Evolutionary conservation across 1,284 basidiomycete species (phyloP), one percentile per base, ranked within the genome.

Genomic region (Phenoliferia sp.): DNA sequence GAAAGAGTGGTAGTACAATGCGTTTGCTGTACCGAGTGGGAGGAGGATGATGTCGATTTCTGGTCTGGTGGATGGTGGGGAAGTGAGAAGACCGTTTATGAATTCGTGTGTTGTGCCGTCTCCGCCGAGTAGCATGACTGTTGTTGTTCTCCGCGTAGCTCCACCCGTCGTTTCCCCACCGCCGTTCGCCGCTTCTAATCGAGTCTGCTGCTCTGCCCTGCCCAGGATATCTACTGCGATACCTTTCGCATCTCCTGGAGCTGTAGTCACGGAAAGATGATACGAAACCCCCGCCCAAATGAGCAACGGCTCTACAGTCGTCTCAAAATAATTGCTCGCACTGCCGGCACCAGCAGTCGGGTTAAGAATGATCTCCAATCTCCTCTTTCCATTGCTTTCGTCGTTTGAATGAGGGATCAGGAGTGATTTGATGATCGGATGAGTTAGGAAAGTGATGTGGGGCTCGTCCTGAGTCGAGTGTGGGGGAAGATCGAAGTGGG

Each of bases 1-100:
- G 84, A 81, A 83, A 28, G 81, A 72, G 22, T 81, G 79, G 6
- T 78, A 84, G 77, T 89, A 93, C n/a, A 96, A 82, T 0, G 94
- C 94, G 76, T 97, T 97, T 26, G 92, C 93, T n/a, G 94, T 97
- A 15, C 94, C 94, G 54, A 86, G 86, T 3, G 94, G 93, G 16
- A 34, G 28, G 54, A 59, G 63, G 31, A 59, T 61, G 62, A 71
- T 17, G 32, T 71, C 26, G 3, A 63, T 59, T 6, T 56, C 12
- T 32, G 61, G 34, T 6, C 36, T 33, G 2, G 85, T 69, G 52
- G 73, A 54, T 26, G 50, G 66, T 55, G 56, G 69, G 63, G 58
- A 71, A 63, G 12, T 69, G 65, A 66, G 67, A 48, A 90, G 76
- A 7, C 83, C 81, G 68, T 89, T 88, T 73, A 92, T 82, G 64